Evolutionary conservation across 441 rosid species (phyloP), one percentile per base, ranked within the genome.

Genomic region (Adansonia grandidieri): DNA sequence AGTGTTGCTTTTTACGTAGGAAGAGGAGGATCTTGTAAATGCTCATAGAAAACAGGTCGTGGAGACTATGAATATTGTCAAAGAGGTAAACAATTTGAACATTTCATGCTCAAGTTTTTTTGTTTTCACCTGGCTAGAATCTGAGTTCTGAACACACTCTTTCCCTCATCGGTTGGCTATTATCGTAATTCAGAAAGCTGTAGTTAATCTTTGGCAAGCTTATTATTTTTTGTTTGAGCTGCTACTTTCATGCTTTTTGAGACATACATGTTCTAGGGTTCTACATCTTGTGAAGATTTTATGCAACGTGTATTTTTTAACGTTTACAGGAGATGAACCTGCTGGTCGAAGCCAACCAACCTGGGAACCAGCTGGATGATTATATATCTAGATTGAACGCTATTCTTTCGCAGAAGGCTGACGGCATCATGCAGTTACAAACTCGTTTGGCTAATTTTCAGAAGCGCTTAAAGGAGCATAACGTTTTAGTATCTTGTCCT

Each of bases 311-410:
- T n/a, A 20, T n/a, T n/a, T n/a, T 50, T 6, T 2, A 24, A 72
- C 24, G 42, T 58, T 42, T 66, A 80, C 83, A 93, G 97, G 97
- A 93, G 85, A 93, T 93, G 97, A 87, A 89, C 79, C 79, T 93
- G 82, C 86, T 93, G 20, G 90, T 86, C 74, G 89, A 90, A 85
- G 96, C 89, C 57, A 92, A 93, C 79, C 89, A 93, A 84, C 98
- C 97, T 0, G 98, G 98, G 70, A 93, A 95, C 86, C 97, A 90
- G 81, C 88, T 93, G 40, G 96, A 95, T 68, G 92, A 85, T 77
- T 95, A 93, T 82, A 77, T 95, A 50, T 84, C 91, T 4, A 91
- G 86, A 79, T 82, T 93, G 65, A 87, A 88, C 81, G 78, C 85
- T 53, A 87, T 91, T 78, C 91, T 93, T 42, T 85, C 93, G 22